A percentile compares a stretch with the other conserved stretches of the same genome.
These are phyloP conservation scores for Leccinellum luteum DNA, from an alignment of 768 basidiomycete species.

Conservation along the genomic window DNA sequence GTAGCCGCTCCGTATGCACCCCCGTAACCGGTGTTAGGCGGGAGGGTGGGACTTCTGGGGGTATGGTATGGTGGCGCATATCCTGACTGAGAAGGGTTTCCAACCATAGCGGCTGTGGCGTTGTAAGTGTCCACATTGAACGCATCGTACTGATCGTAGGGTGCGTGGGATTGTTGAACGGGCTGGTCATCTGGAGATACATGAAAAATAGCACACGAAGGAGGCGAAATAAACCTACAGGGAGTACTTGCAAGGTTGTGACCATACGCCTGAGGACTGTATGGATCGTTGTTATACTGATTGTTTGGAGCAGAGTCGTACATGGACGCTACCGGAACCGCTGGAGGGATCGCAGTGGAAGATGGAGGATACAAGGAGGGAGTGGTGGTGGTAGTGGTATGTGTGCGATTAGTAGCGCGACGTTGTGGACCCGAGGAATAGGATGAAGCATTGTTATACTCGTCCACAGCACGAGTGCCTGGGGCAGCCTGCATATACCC, in stretches of 20 bases:
- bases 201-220: not conserved
- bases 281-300: slow-evolving; percentile 29
- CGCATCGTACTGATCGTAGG: slow-evolving; percentile 50
- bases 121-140: slow-evolving; percentile 44
- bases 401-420: slow-evolving; percentile 38
- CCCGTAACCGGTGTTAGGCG: slow-evolving; percentile 54
- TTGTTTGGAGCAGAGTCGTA: slow-evolving; percentile 21
- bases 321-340: slow-evolving; percentile 8
- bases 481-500: slow-evolving; percentile 65
- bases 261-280: slow-evolving; percentile 41
- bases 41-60: slow-evolving; percentile 16
- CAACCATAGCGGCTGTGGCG: slow-evolving; percentile 18
- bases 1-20: slow-evolving; percentile 53
- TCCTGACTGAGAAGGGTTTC: slow-evolving; percentile 12
- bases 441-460: slow-evolving; percentile 57
- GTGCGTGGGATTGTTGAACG: slow-evolving; percentile 48
- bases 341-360: slow-evolving; percentile 22
- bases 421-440: slow-evolving; percentile 44
- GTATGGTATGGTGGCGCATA: slow-evolving; percentile 15
- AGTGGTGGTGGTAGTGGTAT: slow-evolving; percentile 40
- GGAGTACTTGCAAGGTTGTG: slow-evolving; percentile 52
- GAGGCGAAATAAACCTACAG: slow-evolving; percentile 40
- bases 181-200: slow-evolving; percentile 49
- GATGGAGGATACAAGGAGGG: slow-evolving; percentile 36
- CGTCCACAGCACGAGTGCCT: slow-evolving; percentile 72